Conservation (phyloP, 2,329 filamentous ascomycete genomes). For the Basipetospora sp. region DNA sequence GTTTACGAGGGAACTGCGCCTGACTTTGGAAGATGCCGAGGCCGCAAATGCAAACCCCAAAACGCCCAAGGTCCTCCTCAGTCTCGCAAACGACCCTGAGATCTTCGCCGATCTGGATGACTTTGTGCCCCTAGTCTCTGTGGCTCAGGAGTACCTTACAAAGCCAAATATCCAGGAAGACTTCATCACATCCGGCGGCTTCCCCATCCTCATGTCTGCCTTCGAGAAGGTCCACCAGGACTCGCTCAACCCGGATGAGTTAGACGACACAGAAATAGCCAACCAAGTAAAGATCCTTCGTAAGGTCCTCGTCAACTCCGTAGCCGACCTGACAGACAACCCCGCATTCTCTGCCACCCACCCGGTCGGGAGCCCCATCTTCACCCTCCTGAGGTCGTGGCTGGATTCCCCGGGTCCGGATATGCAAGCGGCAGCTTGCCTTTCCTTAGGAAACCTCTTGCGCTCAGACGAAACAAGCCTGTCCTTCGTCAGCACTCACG, state of each 20-base stretch:
- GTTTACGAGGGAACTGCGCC: not conserved
- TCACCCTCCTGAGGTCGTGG: constrained; percentile 32
- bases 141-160: constrained; percentile 41
- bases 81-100: constrained; percentile 27
- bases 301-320: constrained; percentile 32
- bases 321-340: constrained; percentile 39
- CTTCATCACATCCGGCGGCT: constrained; percentile 25
- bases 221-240: constrained; percentile 32
- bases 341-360: constrained; percentile 29
- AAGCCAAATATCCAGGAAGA: constrained; percentile 34
- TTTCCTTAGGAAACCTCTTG: constrained; percentile 46
- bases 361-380: constrained; percentile 27
- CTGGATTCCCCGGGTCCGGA: constrained; percentile 24
- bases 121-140: constrained; percentile 36
- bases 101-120: constrained; percentile 35
- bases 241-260: constrained; percentile 22
- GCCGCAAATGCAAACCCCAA: constrained; percentile 25
- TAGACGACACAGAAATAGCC: constrained; percentile 28
- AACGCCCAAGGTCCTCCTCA: constrained; percentile 35
- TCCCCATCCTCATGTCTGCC: constrained; percentile 30
- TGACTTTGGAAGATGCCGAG: constrained; percentile 27
- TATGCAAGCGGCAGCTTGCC: constrained; percentile 43
- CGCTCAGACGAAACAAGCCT: constrained; percentile 40
- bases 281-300: constrained; percentile 19
- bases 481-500: constrained; percentile 30